These are phyloP conservation scores for Neofusicoccum cordaticola DNA, from an alignment of 2,329 filamentous ascomycete species.

Conservation along the genomic window DNA sequence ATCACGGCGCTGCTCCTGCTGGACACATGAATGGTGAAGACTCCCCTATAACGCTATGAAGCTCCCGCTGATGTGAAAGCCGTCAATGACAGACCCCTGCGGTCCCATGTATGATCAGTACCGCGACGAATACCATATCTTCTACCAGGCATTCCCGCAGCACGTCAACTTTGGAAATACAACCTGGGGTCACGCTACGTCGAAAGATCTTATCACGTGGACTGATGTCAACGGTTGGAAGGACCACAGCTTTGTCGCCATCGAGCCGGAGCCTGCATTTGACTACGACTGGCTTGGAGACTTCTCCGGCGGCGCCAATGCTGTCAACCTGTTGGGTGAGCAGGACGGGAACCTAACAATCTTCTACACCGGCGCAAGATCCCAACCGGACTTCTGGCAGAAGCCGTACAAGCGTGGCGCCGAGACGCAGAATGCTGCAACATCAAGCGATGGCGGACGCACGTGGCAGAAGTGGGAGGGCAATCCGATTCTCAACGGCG, in stretches of 20 bases:
- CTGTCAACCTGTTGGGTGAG: constrained; percentile 48
- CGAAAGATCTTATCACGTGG: constrained; percentile 48
- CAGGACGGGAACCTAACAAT: constrained; percentile 45
- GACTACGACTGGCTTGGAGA: constrained; percentile 52
- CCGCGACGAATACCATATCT: constrained; percentile 50
- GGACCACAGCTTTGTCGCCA: constrained; percentile 37
- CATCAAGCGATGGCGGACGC: constrained; percentile 45
- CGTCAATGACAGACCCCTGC: constrained; percentile 40
- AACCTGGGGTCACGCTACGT: constrained; percentile 52
- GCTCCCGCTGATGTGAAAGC: background rate
- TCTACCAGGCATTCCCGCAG: constrained; percentile 53
- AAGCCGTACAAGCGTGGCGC: constrained; percentile 45
- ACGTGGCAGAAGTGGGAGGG: constrained; percentile 48
- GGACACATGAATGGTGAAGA: constrained; percentile 45
- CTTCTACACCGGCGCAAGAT: constrained; percentile 49
- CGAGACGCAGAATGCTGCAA: constrained; percentile 47
- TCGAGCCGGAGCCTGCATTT: constrained; percentile 41
- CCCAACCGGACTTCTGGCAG: constrained; percentile 46
- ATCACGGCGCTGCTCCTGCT: constrained; percentile 47
- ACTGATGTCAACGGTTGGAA: constrained; percentile 48
- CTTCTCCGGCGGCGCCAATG: constrained; percentile 52
- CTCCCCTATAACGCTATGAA: too few relatives aligned
- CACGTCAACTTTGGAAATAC: constrained; percentile 45
- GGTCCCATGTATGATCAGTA: constrained; percentile 50
- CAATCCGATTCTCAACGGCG: constrained; percentile 45